These are phyloP conservation scores for Byssochlamys sp. DNA, from an alignment of 2,329 filamentous ascomycete genomes.

Conservation along the genomic window DNA sequence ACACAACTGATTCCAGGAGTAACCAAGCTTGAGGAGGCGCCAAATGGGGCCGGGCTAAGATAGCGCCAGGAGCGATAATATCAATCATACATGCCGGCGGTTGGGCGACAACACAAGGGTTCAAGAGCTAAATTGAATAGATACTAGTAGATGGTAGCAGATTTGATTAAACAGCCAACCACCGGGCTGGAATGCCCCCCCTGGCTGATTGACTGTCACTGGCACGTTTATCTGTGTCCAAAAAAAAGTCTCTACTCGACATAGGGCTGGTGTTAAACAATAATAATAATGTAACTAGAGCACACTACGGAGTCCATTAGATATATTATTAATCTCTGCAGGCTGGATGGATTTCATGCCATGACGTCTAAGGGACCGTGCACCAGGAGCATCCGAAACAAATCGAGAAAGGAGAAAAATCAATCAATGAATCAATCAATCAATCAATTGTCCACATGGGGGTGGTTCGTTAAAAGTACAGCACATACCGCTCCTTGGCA, in stretches of 20 bases:
- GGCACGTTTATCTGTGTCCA: neutral
- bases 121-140: neutral
- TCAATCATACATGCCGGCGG: neutral
- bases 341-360: neutral
- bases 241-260: neutral
- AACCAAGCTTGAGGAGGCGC: neutral
- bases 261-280: neutral
- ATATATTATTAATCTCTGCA: neutral
- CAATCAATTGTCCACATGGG: neutral
- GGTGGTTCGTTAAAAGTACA: conserved; percentile 3
- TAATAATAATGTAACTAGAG: neutral
- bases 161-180: neutral
- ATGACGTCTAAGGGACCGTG: neutral
- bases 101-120: neutral
- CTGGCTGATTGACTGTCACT: neutral
- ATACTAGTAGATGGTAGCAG: neutral
- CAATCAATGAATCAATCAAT: neutral
- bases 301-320: neutral
- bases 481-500: neutral
- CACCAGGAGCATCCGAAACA: neutral
- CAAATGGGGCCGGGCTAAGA: neutral
- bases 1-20: neutral
- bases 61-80: neutral
- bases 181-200: neutral
- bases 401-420: neutral